Evolutionary conservation across 1,284 basidiomycete species (phyloP).

Genomic region (Schizophyllum commune): DNA sequence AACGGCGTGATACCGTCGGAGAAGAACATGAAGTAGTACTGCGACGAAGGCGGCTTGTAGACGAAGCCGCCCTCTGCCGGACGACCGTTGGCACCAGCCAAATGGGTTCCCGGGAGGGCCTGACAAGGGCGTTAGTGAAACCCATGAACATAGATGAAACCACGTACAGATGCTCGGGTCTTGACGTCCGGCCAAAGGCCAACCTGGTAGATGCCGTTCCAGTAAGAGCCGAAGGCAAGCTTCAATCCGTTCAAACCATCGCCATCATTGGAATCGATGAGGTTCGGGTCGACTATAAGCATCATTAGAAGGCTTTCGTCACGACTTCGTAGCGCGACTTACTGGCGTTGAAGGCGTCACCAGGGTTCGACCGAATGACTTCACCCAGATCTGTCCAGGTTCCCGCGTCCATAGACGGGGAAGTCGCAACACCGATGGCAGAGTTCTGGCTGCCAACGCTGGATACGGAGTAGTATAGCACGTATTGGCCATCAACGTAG

Average conservation of each 20-base stretch:
- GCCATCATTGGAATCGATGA: constrained; percentile 7
- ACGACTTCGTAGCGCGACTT: no score
- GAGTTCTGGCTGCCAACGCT: constrained; percentile 24
- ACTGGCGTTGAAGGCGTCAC: constrained; percentile 21
- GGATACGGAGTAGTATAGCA: constrained; percentile 24
- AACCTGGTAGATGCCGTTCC: constrained; percentile 7
- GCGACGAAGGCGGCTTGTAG: constrained; percentile 4
- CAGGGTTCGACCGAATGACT: constrained; percentile 19
- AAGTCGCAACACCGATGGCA: constrained; percentile 25
- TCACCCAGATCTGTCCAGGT: constrained; percentile 26
- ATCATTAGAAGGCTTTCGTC: constrained; percentile 1
- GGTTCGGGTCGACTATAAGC: constrained; percentile 10
- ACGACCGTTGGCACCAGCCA: constrained; percentile 8
- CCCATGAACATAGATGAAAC: not conserved
- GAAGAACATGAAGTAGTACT: constrained; percentile 6
- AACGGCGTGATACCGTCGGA: not conserved
- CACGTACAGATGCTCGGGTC: not conserved
- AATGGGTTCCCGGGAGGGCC: constrained; percentile 8
- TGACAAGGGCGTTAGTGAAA: not conserved
- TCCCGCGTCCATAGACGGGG: constrained; percentile 22
- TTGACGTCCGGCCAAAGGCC: not conserved
- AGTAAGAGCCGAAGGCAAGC: constrained; percentile 10
- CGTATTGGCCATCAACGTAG: constrained; percentile 14
- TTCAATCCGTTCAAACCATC: not conserved
- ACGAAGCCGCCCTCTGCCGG: constrained; percentile 8